Evolutionary conservation across 73 alveolate species (phyloP), one percentile per base, ranked within the genome.

Genomic region (Symbiodinium pilosum): DNA sequence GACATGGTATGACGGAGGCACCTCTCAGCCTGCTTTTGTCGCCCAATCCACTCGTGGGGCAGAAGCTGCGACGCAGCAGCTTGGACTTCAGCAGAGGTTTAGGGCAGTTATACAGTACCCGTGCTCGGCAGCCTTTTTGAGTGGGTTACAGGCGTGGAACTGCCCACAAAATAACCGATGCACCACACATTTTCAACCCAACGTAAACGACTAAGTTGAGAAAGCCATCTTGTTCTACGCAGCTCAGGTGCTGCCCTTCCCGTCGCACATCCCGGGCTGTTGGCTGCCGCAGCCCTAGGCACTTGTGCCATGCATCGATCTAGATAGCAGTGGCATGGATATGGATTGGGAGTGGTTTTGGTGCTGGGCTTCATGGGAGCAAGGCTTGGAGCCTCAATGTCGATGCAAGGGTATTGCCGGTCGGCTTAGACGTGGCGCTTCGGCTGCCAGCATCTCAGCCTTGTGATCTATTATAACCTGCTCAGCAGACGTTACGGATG

Each of bases 41-140:
- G 3, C 88, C 97, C 52, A 91, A 71, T 77, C 97, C 97, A 41
- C 42, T 91, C 56, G 97, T 91, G 75, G 97, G 97, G 40, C 97
- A 91, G 81, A 64, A 26, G 14, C 4, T 64, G 81, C 81, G 38
- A 18, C 81, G 38, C 18, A 64, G 73, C 73, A 18, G 26, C 73
- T 54, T 30, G 73, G 73, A 9, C 73, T 54, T 30, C 20, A n/a
- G n/a, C n/a, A n/a, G n/a, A n/a, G n/a, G n/a, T n/a, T n/a, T n/a
- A n/a, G n/a, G n/a, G n/a, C n/a, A n/a, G n/a, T n/a, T n/a, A n/a
- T n/a, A n/a, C n/a, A n/a, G n/a, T n/a, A n/a, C n/a, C n/a, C n/a
- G n/a, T n/a, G n/a, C n/a, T n/a, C n/a, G n/a, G n/a, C n/a, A n/a
- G n/a, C n/a, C n/a, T n/a, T n/a, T n/a, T n/a, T n/a, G n/a, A n/a